Evolutionary conservation across 345 rosid genomes (phyloP).

Genomic region (Odontarrhena argentea): DNA sequence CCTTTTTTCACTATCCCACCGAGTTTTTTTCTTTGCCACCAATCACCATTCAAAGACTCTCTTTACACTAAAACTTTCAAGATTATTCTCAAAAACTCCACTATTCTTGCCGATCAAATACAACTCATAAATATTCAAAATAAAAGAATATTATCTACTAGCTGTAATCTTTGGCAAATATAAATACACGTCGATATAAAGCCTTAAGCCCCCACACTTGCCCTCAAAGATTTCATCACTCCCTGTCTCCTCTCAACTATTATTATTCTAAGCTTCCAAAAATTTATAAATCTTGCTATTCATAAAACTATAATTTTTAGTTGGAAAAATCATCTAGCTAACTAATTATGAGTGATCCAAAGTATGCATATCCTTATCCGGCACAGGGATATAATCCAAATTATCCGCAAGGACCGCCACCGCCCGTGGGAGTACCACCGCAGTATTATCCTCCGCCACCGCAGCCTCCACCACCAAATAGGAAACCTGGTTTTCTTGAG

Average conservation of each 20-base stretch:
- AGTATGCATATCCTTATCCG: conserved; percentile 61
- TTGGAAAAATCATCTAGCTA: not conserved
- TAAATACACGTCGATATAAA: conserved; percentile 28
- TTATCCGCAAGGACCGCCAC: conserved; percentile 34
- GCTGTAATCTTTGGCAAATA: conserved; percentile 25
- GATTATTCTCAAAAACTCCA: conserved; percentile 19
- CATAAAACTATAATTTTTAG: not conserved
- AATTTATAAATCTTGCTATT: not conserved
- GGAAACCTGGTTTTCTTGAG: conserved; percentile 51
- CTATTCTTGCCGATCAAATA: not conserved
- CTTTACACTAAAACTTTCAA: not conserved
- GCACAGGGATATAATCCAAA: conserved; percentile 47
- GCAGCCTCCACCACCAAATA: conserved; percentile 44
- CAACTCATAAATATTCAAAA: not conserved
- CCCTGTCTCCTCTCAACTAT: conserved; percentile 1
- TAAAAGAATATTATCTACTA: not conserved
- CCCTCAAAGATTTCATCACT: not conserved
- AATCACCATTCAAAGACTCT: too few relatives aligned
- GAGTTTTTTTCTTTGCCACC: not conserved
- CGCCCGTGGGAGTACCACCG: conserved; percentile 65
- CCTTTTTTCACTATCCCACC: not conserved
- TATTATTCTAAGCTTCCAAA: conserved; percentile 15
- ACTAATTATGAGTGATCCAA: conserved; percentile 45
- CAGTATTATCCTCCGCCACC: conserved; percentile 49
- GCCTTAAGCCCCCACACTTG: not conserved